These are phyloP conservation scores for Zoysia pacifica DNA, from an alignment of 176 grass and related monocot species.

Conservation along the genomic window DNA sequence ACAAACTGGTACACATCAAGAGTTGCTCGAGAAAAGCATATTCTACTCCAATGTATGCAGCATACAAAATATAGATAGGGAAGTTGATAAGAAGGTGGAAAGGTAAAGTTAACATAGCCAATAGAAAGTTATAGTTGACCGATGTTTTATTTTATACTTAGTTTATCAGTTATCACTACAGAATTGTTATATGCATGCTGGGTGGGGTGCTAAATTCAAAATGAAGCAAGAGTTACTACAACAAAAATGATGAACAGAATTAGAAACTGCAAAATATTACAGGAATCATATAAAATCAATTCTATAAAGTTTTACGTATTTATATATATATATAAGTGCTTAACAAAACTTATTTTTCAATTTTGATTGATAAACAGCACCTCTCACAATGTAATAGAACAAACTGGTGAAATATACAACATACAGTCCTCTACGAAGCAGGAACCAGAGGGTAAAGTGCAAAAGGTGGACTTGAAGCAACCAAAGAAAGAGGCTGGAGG, in stretches of 20 bases:
- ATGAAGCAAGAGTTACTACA: background rate
- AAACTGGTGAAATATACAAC: conserved; percentile 13
- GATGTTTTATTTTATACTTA: conserved; percentile 8
- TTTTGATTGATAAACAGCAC: conserved; percentile 39
- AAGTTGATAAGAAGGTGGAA: conserved; percentile 28
- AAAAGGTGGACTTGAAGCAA: conserved; percentile 21
- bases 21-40: conserved; percentile 49
- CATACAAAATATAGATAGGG: conserved; percentile 57
- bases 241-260: conserved; percentile 30
- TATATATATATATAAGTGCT: conserved; percentile 26
- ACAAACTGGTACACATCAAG: conserved; percentile 53
- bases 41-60: conserved; percentile 54
- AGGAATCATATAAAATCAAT: conserved; percentile 20
- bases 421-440: conserved; percentile 2
- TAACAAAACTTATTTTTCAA: conserved; percentile 25
- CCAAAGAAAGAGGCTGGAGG: conserved; percentile 31
- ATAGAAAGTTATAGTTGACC: conserved; percentile 23
- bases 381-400: conserved; percentile 25
- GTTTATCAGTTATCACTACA: conserved; percentile 11
- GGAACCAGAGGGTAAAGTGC: conserved; percentile 43
- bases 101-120: conserved; percentile 45
- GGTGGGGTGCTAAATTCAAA: background rate
- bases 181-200: conserved; percentile 29
- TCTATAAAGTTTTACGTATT: conserved; percentile 11
- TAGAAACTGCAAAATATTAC: conserved; percentile 18